phyloP scores from a whole-genome alignment of 306 rosid genomes.

The Echinosophora koreensis region DNA sequence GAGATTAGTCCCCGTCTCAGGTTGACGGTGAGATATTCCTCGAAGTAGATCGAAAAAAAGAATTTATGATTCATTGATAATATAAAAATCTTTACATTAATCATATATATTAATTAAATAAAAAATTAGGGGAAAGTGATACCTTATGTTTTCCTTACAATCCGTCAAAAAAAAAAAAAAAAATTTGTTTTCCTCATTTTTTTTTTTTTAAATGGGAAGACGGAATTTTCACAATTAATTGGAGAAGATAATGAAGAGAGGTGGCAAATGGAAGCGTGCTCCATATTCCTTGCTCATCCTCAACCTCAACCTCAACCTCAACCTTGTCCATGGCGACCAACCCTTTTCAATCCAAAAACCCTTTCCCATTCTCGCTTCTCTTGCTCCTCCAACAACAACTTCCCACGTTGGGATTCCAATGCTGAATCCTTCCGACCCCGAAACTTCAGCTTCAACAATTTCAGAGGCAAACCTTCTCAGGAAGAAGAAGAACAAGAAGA shows the following conservation, averaged over 20 bases:
- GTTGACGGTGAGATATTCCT: no score
- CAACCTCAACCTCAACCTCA: constrained; percentile 29
- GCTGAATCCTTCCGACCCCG: constrained; percentile 68
- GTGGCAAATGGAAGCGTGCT: constrained; percentile 74
- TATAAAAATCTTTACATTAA: no score
- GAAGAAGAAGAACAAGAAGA: constrained; percentile 43
- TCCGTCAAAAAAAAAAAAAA: no score
- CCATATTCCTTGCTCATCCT: constrained; percentile 34
- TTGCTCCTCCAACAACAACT: constrained; percentile 52
- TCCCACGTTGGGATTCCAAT: constrained; percentile 86
- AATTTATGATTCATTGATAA: no score
- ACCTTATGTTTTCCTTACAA: no score
- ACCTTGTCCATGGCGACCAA: constrained; percentile 57
- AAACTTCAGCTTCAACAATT: constrained; percentile 55
- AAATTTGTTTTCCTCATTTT: no score
- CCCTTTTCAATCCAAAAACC: constrained; percentile 31
- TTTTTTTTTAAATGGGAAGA: no score
- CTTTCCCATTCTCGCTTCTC: constrained; percentile 48
- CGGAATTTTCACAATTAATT: not conserved
- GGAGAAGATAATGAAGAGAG: constrained; percentile 52
- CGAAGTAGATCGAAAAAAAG: no score
- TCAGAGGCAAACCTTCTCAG: constrained; percentile 41
- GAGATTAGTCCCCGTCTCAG: no score
- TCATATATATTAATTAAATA: no score
- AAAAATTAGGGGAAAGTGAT: no score